Evolutionary conservation across 192 early-diverging fungal genomes (phyloP), one percentile per base, ranked within the genome.

Genomic region (Backusella morwellensis): DNA sequence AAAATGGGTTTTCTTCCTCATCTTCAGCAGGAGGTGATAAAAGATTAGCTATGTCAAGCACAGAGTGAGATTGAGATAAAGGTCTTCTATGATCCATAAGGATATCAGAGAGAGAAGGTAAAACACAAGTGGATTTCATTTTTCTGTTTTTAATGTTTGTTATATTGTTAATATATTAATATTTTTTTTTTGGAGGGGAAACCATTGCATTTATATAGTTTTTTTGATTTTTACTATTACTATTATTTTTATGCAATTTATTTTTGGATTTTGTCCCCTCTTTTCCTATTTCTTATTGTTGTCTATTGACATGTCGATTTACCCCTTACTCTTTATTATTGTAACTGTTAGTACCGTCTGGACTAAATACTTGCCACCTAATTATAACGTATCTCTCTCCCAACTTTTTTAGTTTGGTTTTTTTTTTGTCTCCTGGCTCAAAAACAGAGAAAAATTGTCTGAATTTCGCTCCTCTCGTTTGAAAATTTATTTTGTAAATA

Each of bases 101-200:
- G 17, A 78, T 56, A 74, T 78, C 72, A 19, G 77, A 73, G 50
- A 78, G 72, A 26, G 77, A 36, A 50, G 77, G 77, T 23, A 78
- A 47, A 66, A 66, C 72, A 74, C 77, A 78, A 23, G 56, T 36
- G 29, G 77, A 74, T 8, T 69, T 69, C 68, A 69, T 69, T 40
- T 69, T 63, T 23, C 56, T 63, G 21, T 63, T 21, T 59, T 63
- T 50, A 50, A n/a, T 63, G 56, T 26, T 63, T 63, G 26, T 29
- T 36, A 5, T 21, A 29, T 34, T 34, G 15, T 50, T 67, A n/a
- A 14, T 23, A 26, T 75, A 42, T 75, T 63, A 42, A 26, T 67
- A 41, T 75, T 26, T 8, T 12, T 56, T 50, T 50, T 17, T 34
- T 63, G 21, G 70, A 72, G 56, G 56, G 56, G 56, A 63, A 63